Percentiles rank a stretch among this genome's conserved stretches.
phyloP scores from a whole-genome alignment of 2,329 filamentous ascomycete species.

The Penicillium sp. region DNA sequence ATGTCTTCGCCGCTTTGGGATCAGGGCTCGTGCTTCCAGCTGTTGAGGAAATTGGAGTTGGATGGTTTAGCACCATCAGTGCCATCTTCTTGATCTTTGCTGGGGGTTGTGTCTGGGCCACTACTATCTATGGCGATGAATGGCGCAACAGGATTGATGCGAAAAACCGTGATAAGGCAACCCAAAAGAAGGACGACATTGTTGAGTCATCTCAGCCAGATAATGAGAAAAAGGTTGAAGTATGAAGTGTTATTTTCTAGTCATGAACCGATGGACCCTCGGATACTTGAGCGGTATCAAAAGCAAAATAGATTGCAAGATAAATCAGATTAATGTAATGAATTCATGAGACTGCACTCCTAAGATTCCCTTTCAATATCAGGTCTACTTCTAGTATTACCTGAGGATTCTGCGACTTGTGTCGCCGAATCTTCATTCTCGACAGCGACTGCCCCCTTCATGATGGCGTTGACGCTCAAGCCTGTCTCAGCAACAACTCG shows the following conservation, averaged over 20 bases:
- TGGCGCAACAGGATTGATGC: conserved; percentile 62
- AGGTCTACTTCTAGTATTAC: not conserved
- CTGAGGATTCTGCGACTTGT: not conserved
- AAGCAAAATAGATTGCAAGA: not conserved
- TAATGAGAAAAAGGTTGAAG: conserved; percentile 8
- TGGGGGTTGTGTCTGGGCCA: conserved; percentile 53
- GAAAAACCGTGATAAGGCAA: conserved; percentile 45
- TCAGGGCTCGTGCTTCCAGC: conserved; percentile 75
- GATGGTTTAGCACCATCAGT: conserved; percentile 78
- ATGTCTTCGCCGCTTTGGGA: conserved; percentile 72
- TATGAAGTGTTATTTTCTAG: not conserved
- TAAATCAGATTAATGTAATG: not conserved
- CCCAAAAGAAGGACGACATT: conserved; percentile 11
- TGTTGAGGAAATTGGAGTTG: conserved; percentile 74
- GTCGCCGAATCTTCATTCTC: not conserved
- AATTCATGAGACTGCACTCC: not conserved
- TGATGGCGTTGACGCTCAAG: conserved; percentile 20
- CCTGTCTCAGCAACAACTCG: conserved; percentile 33
- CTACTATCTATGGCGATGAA: conserved; percentile 53
- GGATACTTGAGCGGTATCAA: not conserved
- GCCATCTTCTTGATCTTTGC: conserved; percentile 59
- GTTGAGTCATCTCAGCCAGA: not conserved
- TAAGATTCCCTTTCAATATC: not conserved
- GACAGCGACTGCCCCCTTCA: conserved; percentile 12
- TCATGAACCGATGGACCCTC: too few species aligned